These are phyloP conservation scores for Byssochlamys sp. DNA, from an alignment of 2,329 filamentous ascomycete genomes.

Conservation along the genomic window DNA sequence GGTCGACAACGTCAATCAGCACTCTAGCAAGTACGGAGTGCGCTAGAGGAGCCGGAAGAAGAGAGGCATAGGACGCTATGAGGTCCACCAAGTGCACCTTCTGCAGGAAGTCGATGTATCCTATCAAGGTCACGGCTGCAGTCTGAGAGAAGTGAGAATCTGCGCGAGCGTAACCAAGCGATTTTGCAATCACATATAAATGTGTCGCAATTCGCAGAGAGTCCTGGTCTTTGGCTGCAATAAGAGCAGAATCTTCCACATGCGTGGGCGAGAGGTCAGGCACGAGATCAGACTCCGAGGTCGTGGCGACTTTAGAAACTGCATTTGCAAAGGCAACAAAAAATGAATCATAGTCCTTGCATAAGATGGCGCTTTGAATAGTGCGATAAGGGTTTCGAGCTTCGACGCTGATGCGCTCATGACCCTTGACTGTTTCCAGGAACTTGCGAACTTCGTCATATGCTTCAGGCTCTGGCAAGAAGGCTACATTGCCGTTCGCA, in stretches of 20 bases:
- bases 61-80: constrained; percentile 79
- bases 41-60: constrained; percentile 55
- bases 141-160: constrained; percentile 56
- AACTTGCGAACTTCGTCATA: constrained; percentile 31
- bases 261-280: constrained; percentile 39
- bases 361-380: constrained; percentile 35
- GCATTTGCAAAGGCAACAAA: constrained; percentile 33
- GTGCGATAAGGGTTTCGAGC: constrained; percentile 36
- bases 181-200: constrained; percentile 56
- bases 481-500: constrained; percentile 43
- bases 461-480: constrained; percentile 47
- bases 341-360: constrained; percentile 33
- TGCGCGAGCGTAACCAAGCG: constrained; percentile 42
- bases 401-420: constrained; percentile 29
- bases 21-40: constrained; percentile 67
- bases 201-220: constrained; percentile 62
- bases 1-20: constrained; percentile 61
- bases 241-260: constrained; percentile 40
- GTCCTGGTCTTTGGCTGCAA: constrained; percentile 42
- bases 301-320: constrained; percentile 26
- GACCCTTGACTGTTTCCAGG: constrained; percentile 25
- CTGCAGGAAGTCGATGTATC: constrained; percentile 72
- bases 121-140: constrained; percentile 52
- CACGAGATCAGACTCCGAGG: constrained; percentile 22
- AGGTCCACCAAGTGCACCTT: constrained; percentile 63